These are phyloP conservation scores for Lentinula lateritia DNA, from an alignment of 768 basidiomycete genomes.

Conservation along the genomic window DNA sequence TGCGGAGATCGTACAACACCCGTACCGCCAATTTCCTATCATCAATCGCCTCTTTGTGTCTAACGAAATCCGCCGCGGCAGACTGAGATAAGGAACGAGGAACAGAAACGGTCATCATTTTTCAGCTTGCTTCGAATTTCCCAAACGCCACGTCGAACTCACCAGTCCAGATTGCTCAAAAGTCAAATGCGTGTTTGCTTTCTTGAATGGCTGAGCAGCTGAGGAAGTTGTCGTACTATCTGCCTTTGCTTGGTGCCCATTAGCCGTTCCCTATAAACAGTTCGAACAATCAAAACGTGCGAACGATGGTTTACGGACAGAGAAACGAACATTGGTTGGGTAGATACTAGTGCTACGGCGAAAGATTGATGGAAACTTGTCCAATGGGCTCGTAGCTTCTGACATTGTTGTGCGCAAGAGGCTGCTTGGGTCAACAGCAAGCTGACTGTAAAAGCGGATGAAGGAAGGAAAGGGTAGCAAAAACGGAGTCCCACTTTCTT, in stretches of 20 bases:
- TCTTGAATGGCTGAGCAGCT: slow-evolving; percentile 32
- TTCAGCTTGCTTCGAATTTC: neutral
- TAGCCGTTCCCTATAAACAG: slow-evolving; percentile 8
- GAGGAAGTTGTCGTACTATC: neutral
- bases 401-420: neutral
- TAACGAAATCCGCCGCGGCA: slow-evolving; percentile 54
- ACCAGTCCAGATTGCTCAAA: slow-evolving; percentile 39
- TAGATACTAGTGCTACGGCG: slow-evolving; percentile 9
- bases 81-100: slow-evolving; percentile 29
- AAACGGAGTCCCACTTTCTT: neutral
- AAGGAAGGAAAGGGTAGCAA: neutral
- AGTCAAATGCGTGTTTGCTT: slow-evolving; percentile 26
- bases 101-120: neutral
- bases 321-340: slow-evolving; percentile 6
- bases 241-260: slow-evolving; percentile 7
- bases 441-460: neutral
- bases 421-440: neutral
- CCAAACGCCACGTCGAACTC: slow-evolving; percentile 12
- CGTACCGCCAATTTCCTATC: slow-evolving; percentile 74
- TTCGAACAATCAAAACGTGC: neutral
- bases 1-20: slow-evolving; percentile 7
- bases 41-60: slow-evolving; percentile 59
- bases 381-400: neutral
- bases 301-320: neutral
- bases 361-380: slow-evolving; percentile 18